A percentile compares a stretch with the other conserved stretches of the same genome.
phyloP scores from a whole-genome alignment of 2,329 filamentous ascomycete genomes.

The Albifimbria verrucaria region DNA sequence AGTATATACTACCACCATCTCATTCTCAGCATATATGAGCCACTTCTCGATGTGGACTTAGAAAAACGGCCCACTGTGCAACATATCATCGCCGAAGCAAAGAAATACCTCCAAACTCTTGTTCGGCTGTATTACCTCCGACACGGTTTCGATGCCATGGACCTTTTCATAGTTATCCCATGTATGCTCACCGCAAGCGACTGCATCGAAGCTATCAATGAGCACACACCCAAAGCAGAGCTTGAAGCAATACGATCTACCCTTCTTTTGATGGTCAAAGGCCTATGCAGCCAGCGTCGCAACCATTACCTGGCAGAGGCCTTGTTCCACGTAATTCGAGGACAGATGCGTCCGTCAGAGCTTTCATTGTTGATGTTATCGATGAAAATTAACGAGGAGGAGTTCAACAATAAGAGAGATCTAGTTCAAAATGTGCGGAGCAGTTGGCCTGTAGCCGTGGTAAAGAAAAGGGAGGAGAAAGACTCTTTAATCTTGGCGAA shows the following conservation, averaged over 20 bases:
- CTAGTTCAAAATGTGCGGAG: constrained; percentile 23
- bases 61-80: background rate
- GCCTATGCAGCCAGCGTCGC: constrained; percentile 26
- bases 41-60: constrained; percentile 8
- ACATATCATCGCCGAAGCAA: constrained; percentile 17
- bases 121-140: constrained; percentile 27
- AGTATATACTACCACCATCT: constrained; percentile 23
- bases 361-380: constrained; percentile 11
- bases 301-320: constrained; percentile 31
- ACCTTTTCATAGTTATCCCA: constrained; percentile 27
- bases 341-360: constrained; percentile 28
- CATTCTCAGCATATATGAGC: constrained; percentile 22
- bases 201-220: constrained; percentile 21
- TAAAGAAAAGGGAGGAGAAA: constrained; percentile 22
- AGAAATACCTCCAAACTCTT: constrained; percentile 18
- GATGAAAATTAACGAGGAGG: constrained; percentile 14
- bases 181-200: constrained; percentile 25
- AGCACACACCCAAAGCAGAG: constrained; percentile 4
- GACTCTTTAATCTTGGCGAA: constrained; percentile 17
- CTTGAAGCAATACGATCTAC: constrained; percentile 26
- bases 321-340: constrained; percentile 28
- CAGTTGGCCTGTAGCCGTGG: constrained; percentile 26
- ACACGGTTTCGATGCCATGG: constrained; percentile 27
- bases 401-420: constrained; percentile 11
- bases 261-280: constrained; percentile 29